These are phyloP conservation scores for Eucalyptus albens DNA, from an alignment of 345 rosid genomes.

Conservation along the genomic window DNA sequence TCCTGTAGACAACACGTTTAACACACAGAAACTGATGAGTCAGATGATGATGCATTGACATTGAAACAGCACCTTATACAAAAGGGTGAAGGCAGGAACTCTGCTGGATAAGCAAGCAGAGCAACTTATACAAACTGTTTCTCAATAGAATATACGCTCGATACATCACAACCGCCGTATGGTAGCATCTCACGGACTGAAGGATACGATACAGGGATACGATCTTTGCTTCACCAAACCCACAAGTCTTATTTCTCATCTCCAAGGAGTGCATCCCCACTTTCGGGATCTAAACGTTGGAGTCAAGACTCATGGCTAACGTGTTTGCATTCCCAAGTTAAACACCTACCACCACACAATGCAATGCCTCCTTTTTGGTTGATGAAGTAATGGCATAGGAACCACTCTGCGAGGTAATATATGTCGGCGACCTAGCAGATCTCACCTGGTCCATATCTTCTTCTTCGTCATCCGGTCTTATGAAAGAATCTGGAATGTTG, in stretches of 20 bases:
- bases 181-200: not conserved
- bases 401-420: not conserved
- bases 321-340: not conserved
- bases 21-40: not conserved
- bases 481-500: not conserved
- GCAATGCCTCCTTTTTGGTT: not conserved
- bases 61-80: not conserved
- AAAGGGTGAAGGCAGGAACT: not conserved
- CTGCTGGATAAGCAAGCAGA: not conserved
- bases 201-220: not conserved
- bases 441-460: not conserved
- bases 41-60: not conserved
- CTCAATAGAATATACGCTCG: not conserved
- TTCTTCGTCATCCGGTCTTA: not conserved
- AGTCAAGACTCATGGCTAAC: not conserved
- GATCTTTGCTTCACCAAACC: not conserved
- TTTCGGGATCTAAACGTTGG: not conserved
- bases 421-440: not conserved
- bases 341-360: not conserved
- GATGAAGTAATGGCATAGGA: not conserved
- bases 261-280: not conserved
- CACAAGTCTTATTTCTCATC: not conserved
- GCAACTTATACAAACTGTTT: not conserved
- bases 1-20: not conserved
- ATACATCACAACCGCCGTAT: not conserved